Base-by-base conservation (phyloP, 345 rosid genomes). In the Linum usitatissimum region DNA sequence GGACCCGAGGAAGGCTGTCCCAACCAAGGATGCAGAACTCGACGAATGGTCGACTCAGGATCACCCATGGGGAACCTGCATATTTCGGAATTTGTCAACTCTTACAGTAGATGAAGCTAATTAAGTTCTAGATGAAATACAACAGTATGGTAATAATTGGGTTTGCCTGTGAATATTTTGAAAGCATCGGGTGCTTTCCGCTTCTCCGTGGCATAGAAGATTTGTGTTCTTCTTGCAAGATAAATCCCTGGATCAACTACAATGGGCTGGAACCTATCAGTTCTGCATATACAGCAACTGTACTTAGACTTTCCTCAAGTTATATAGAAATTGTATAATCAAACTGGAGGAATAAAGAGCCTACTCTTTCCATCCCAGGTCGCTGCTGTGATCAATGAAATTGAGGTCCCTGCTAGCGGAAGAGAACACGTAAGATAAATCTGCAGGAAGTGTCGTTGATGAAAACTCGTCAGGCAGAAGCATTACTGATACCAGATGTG, bases 301-400 rank as follows among this genome's bases (percentile, higher is more conserved):
- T 8, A 68, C 31, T 66, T 9, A 67, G 66, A 75, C 21, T 63
- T 62, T 9, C 17, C 18, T 49, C 18, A 38, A 59, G 45, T 48
- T 31, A n/a, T 34, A 31, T 7, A 40, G 13, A 31, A 9, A 55
- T 31, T 51, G 20, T 15, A 61, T 9, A 42, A 20, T 48, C 30
- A 68, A 62, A 66, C 40, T n/a, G 15, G 1, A 18, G 57, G 64
- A 57, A 39, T 6, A 59, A n/a, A 67, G 66, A 42, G 70, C 96
- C 64, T 83, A 94, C 99, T 88, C 99, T 85, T 94, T 94, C 99
- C 99, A 94, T 55, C 96, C 90, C 67, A 94, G 91, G 71, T 94
- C 95, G 75, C 95, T 76, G 73, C 92, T 90, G 55, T 94, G 99
- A 71, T 88, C 95, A 45, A 94, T 80, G 78, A 94, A 94, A 84